Percentiles rank a stretch among this genome's conserved stretches.
Evolutionary conservation across 2,329 filamentous ascomycete genomes (phyloP).

Genomic region (Cyanodermella asteris): DNA sequence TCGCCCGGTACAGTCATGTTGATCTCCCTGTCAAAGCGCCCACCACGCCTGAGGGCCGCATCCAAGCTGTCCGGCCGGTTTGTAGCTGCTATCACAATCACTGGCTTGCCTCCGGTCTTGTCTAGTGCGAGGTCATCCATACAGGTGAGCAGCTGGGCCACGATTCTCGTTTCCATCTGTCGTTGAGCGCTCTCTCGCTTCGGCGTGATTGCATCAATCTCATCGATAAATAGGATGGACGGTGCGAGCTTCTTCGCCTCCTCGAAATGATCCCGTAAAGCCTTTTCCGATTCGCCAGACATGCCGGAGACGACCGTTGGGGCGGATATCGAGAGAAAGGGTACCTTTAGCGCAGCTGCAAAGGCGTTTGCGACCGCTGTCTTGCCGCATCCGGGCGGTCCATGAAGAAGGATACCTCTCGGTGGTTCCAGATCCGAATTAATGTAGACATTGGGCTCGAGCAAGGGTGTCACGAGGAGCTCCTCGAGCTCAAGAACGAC

Average conservation of each 20-base stretch:
- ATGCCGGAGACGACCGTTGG: constrained; percentile 67
- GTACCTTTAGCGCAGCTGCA: constrained; percentile 51
- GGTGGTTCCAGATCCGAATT: constrained; percentile 46
- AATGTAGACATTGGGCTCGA: constrained; percentile 42
- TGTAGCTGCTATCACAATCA: constrained; percentile 79
- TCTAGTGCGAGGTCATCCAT: constrained; percentile 64
- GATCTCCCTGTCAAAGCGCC: constrained; percentile 62
- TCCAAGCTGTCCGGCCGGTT: constrained; percentile 76
- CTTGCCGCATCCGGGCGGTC: constrained; percentile 70
- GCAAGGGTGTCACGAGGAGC: constrained; percentile 51
- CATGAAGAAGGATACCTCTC: constrained; percentile 57
- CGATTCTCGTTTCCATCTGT: constrained; percentile 76
- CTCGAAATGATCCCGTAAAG: constrained; percentile 65
- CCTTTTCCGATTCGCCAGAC: constrained; percentile 77
- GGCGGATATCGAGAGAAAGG: constrained; percentile 63
- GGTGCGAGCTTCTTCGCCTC: constrained; percentile 71
- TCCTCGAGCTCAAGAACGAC: constrained; percentile 48
- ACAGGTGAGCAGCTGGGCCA: constrained; percentile 61
- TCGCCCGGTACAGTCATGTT: constrained; percentile 76
- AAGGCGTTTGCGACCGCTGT: constrained; percentile 65
- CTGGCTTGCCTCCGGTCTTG: constrained; percentile 50
- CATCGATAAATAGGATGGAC: constrained; percentile 76
- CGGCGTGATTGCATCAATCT: constrained; percentile 82
- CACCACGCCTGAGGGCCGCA: constrained; percentile 49
- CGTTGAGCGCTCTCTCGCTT: constrained; percentile 65